phyloP scores from a whole-genome alignment of 2,329 filamentous ascomycete species.

The Colletotrichum acutatum region DNA sequence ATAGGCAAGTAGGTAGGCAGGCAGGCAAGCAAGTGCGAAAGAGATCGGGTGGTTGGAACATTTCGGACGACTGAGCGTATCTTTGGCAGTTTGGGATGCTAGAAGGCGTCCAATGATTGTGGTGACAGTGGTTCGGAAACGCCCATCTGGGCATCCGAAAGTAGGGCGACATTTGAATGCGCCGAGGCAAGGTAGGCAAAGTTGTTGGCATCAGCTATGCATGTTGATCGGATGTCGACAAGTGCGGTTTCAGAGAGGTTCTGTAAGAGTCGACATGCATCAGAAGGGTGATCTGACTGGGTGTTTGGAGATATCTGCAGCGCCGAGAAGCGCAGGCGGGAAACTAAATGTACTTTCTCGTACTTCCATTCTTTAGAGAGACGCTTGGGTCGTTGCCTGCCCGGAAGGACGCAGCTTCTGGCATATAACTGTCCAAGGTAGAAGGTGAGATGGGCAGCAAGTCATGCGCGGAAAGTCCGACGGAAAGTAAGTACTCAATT shows the following conservation, averaged over 20 bases:
- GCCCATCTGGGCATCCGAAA: slow-evolving; percentile 1
- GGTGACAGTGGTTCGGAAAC: neutral
- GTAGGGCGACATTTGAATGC: neutral
- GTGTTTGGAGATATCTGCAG: neutral
- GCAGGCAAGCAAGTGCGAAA: neutral
- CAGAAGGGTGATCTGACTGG: neutral
- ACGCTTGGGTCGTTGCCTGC: neutral
- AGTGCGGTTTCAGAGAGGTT: neutral
- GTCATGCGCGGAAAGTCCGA: neutral
- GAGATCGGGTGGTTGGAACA: neutral
- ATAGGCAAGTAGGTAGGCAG: neutral
- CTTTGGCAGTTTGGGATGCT: neutral
- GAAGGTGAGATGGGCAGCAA: neutral
- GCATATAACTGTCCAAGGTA: neutral
- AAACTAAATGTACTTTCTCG: neutral
- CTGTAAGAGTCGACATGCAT: neutral
- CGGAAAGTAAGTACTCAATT: neutral
- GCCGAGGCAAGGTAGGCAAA: neutral
- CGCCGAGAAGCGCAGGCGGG: neutral
- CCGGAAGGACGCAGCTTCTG: slow-evolving; percentile 10
- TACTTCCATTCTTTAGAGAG: neutral
- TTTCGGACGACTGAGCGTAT: neutral
- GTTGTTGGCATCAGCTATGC: neutral
- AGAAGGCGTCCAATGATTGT: neutral
- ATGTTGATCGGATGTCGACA: neutral